Percentiles rank a stretch among this genome's conserved stretches.
These are phyloP conservation scores for Rehmannia glutinosa DNA, from an alignment of 257 asterid genomes.

Conservation along the genomic window DNA sequence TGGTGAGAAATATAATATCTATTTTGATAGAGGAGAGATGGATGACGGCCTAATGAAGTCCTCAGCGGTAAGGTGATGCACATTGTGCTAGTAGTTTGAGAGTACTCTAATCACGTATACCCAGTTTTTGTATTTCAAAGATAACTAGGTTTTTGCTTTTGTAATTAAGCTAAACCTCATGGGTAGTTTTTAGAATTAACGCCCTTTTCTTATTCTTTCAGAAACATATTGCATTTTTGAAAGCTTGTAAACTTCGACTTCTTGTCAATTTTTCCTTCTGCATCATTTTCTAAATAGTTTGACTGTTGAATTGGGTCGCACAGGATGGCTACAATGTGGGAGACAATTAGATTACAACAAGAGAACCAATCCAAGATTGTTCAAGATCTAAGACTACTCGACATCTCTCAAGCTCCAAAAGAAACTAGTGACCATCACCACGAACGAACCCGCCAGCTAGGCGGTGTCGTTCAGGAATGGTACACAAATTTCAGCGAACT, in stretches of 20 bases:
- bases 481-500: slow-evolving; percentile 58
- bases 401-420: slow-evolving; percentile 64
- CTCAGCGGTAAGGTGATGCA: no score
- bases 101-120: no score
- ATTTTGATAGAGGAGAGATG: no score
- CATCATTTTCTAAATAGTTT: background rate
- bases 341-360: slow-evolving; percentile 63
- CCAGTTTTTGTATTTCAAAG: no score
- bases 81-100: no score
- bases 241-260: background rate
- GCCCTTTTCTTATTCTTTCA: background rate
- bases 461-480: slow-evolving; percentile 84
- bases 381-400: slow-evolving; percentile 49
- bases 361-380: slow-evolving; percentile 59
- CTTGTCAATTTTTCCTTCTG: background rate
- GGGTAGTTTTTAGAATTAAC: no score
- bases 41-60: no score
- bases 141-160: no score
- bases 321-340: slow-evolving; percentile 99
- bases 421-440: slow-evolving; percentile 92
- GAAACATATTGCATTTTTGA: background rate
- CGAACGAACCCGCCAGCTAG: slow-evolving; percentile 72
- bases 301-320: background rate
- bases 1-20: no score
- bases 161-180: no score